phyloP scores from a whole-genome alignment of 1,284 basidiomycete genomes.

The Meira nashicola region DNA sequence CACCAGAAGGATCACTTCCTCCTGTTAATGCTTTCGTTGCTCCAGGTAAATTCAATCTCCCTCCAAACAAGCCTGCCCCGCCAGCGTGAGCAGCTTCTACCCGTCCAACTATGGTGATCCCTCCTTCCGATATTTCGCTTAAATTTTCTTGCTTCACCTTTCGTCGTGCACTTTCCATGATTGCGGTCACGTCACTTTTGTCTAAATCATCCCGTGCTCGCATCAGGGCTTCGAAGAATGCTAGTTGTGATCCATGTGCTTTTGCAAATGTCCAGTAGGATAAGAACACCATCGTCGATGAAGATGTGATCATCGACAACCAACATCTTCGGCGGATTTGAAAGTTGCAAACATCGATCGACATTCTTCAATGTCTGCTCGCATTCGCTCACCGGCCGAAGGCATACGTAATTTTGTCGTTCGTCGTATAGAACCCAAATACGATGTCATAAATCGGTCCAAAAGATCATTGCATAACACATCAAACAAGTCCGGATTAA shows the following conservation, averaged over 20 bases:
- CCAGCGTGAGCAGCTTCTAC: constrained; percentile 17
- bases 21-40: neutral
- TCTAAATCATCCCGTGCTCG: constrained; percentile 86
- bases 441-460: constrained; percentile 82
- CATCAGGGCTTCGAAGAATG: constrained; percentile 84
- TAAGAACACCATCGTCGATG: constrained; percentile 85
- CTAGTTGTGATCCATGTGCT: constrained; percentile 83
- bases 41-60: neutral
- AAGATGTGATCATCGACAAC: constrained; percentile 77
- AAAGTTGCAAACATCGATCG: constrained; percentile 76
- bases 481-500: constrained; percentile 86
- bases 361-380: constrained; percentile 71
- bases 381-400: constrained; percentile 72
- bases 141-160: constrained; percentile 64
- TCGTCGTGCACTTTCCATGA: constrained; percentile 88
- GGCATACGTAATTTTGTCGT: constrained; percentile 84
- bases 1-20: neutral
- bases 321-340: constrained; percentile 75
- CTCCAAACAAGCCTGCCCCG: neutral
- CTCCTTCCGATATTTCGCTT: constrained; percentile 41
- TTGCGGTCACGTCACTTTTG: constrained; percentile 74
- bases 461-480: constrained; percentile 87
- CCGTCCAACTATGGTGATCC: constrained; percentile 40
- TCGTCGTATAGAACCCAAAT: constrained; percentile 80
- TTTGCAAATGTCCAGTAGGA: constrained; percentile 92